Conservation (phyloP, 75 land plant species). For the Chamaecyparis obtusa region DNA sequence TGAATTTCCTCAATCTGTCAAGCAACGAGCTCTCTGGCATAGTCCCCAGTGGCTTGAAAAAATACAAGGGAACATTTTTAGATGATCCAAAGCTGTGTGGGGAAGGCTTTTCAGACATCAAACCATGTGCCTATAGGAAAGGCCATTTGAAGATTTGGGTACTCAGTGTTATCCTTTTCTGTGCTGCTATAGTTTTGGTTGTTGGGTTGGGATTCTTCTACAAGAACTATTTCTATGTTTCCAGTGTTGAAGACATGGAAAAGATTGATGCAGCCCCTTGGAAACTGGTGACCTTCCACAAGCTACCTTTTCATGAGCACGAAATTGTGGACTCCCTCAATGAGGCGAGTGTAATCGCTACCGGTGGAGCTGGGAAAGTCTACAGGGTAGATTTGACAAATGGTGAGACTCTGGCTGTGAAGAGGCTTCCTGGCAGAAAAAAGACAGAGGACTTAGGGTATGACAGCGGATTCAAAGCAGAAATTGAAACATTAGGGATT, state of each 20-base stretch:
- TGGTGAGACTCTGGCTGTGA: slow-evolving; percentile 40
- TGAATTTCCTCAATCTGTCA: slow-evolving; percentile 64
- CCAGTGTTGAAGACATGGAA: slow-evolving; percentile 23
- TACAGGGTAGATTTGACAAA: slow-evolving; percentile 25
- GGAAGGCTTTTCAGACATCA: background rate
- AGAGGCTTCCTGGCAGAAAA: slow-evolving; percentile 31
- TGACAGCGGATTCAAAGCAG: slow-evolving; percentile 17
- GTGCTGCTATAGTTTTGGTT: slow-evolving; percentile 39
- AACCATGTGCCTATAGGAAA: background rate
- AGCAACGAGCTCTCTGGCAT: slow-evolving; percentile 52
- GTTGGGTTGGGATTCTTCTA: slow-evolving; percentile 44
- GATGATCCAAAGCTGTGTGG: slow-evolving; percentile 25
- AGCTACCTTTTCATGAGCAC: slow-evolving; percentile 23
- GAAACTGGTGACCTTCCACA: slow-evolving; percentile 19
- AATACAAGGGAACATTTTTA: slow-evolving; percentile 31
- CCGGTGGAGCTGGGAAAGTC: slow-evolving; percentile 43
- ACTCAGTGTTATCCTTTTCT: slow-evolving; percentile 22
- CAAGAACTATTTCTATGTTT: slow-evolving; percentile 29
- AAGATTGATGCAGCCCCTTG: background rate
- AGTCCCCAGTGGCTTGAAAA: slow-evolving; percentile 50
- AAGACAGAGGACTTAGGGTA: background rate
- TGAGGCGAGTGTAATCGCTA: slow-evolving; percentile 33
- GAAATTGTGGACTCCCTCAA: slow-evolving; percentile 23
- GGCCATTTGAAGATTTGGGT: slow-evolving; percentile 19
- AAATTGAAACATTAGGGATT: slow-evolving; percentile 28